Base-by-base conservation (phyloP, 2,329 filamentous ascomycete genomes). In the Aureobasidium lini region DNA sequence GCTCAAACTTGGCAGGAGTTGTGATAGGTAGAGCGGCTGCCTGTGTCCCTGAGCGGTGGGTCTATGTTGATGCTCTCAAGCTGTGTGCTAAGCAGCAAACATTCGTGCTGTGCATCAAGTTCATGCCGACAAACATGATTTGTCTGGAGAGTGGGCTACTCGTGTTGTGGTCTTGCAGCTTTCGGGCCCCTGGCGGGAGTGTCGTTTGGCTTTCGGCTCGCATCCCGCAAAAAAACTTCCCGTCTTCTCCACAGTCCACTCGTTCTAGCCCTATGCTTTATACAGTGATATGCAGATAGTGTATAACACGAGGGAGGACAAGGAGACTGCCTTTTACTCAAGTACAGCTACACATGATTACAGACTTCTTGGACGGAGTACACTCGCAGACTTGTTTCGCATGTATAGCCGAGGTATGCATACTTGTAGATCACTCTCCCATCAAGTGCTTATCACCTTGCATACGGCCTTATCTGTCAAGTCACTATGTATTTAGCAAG, bases 1-100 rank as follows among this genome's bases (percentile, higher is more conserved):
- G 50, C 28, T 28, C 18, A 15, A 42, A 43, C 50, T 54, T 54
- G 50, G 50, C 50, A 54, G 50, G 50, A 54, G 50, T 42, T 42
- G 29, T 36, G 23, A 28, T n/a, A 2, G 23, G 50, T 23, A 11
- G n/a, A 36, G 34, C 23, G 31, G 9, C 46, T 34, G 34, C n/a
- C 31, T 50, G 15, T 15, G 23, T 18, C 15, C 18, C 40, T 7
- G 10, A 9, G 15, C 8, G 11, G 48, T 52, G 48, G 48, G 48
- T 52, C 48, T 37, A 37, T 16, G n/a, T 37, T 49, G 32, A 23
- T 18, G 7, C 7, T 3, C 2, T 49, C 3, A 7, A 11, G 18
- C 18, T 37, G 47, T 36, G 36, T 49, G 32, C 47, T 49, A 9
- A 37, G 47, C n/a, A 49, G 47, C 47, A 49, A 49, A 37, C 47